Percentiles rank a stretch among this genome's conserved stretches.
Conservation (phyloP, 2,329 filamentous ascomycete species). For the Aspergillus novofumigatus region DNA sequence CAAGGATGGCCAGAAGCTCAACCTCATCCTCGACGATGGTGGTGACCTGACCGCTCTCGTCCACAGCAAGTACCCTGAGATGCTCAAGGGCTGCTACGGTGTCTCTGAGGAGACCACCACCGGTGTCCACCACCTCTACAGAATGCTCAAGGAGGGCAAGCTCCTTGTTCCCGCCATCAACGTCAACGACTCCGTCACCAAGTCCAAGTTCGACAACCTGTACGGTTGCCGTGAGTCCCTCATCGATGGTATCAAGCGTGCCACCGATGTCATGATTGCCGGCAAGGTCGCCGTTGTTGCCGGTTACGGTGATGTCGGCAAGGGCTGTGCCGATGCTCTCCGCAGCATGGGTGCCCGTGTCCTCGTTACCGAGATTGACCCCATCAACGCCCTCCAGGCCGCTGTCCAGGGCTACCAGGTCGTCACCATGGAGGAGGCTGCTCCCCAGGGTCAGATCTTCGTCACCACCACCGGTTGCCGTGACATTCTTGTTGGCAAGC, state of each 20-base stretch:
- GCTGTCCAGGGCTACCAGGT: slow-evolving; percentile 97
- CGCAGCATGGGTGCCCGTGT: slow-evolving; percentile 97
- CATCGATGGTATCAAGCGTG: slow-evolving; percentile 99
- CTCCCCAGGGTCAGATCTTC: slow-evolving; percentile 87
- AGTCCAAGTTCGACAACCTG: slow-evolving; percentile 99
- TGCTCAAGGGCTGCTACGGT: slow-evolving; percentile 97
- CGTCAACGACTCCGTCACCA: slow-evolving; percentile 99
- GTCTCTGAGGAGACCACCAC: slow-evolving; percentile 99
- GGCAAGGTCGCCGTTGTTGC: slow-evolving; percentile 98
- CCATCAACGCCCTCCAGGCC: slow-evolving; percentile 99
- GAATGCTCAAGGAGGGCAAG: slow-evolving; percentile 86
- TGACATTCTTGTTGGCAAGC: slow-evolving; percentile 86
- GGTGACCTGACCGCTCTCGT: slow-evolving; percentile 95
- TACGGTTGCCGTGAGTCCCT: slow-evolving; percentile 99
- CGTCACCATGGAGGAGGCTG: slow-evolving; percentile 96
- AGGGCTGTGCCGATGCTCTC: slow-evolving; percentile 95
- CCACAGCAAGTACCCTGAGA: slow-evolving; percentile 97
- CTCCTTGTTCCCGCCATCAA: slow-evolving; percentile 96
- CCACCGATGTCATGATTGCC: slow-evolving; percentile 99
- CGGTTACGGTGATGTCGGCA: slow-evolving; percentile 98
- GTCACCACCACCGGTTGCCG: slow-evolving; percentile 99
- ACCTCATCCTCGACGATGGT: slow-evolving; percentile 98
- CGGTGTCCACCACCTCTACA: slow-evolving; percentile 98
- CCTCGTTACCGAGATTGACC: slow-evolving; percentile 93
- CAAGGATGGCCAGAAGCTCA: slow-evolving; percentile 94